Conservation (phyloP, 1,284 basidiomycete genomes). For the Sanghuangporus weigelae region DNA sequence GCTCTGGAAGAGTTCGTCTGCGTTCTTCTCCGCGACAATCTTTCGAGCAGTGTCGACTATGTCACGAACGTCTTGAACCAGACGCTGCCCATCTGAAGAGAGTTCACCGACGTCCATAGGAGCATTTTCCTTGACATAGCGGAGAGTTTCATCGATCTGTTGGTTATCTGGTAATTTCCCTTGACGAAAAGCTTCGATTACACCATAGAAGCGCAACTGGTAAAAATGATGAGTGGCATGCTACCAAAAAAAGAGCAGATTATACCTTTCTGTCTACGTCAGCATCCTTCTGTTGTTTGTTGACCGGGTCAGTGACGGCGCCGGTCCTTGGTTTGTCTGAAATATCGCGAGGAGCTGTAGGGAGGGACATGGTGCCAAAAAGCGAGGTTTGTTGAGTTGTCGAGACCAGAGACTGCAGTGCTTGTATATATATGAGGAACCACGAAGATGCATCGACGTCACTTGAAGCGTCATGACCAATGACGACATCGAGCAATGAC, state of each 20-base stretch:
- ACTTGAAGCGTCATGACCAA: not conserved
- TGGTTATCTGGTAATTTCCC: slow-evolving; percentile 76
- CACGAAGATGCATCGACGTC: not conserved
- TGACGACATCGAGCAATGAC: too few species aligned
- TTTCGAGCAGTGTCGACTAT: slow-evolving; percentile 67
- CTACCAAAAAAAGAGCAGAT: not conserved
- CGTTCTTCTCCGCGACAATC: slow-evolving; percentile 79
- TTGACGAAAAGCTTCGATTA: slow-evolving; percentile 72
- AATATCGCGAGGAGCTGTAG: slow-evolving; percentile 19
- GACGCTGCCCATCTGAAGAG: slow-evolving; percentile 70
- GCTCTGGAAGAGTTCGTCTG: slow-evolving; percentile 85
- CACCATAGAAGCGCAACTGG: slow-evolving; percentile 60
- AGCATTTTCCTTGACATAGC: slow-evolving; percentile 62
- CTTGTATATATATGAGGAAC: not conserved
- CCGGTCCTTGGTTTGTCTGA: slow-evolving; percentile 19
- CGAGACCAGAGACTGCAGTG: not conserved
- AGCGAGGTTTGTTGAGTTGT: not conserved
- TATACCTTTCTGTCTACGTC: slow-evolving; percentile 24
- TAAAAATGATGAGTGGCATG: not conserved
- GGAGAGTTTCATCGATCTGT: slow-evolving; percentile 73
- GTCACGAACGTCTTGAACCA: slow-evolving; percentile 70
- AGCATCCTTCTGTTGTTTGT: slow-evolving; percentile 19
- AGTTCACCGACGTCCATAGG: slow-evolving; percentile 65
- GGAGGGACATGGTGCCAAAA: slow-evolving; percentile 20
- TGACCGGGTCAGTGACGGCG: slow-evolving; percentile 22